These are phyloP conservation scores for Ascocoryne sarcoides DNA, from an alignment of 2,329 filamentous ascomycete genomes.

Conservation along the genomic window DNA sequence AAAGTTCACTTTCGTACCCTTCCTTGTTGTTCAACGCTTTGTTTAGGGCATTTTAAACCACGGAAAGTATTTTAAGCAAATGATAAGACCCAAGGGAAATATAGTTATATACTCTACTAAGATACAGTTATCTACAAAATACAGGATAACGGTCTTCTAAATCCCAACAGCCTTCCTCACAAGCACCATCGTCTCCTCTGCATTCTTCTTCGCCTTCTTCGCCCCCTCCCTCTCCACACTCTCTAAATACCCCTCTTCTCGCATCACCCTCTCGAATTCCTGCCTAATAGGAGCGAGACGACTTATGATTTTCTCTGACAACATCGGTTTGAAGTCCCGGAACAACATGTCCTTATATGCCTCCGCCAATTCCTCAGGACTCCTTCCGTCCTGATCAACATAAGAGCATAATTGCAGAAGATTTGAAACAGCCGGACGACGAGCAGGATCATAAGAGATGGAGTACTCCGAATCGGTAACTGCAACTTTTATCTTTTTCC, in stretches of 20 bases:
- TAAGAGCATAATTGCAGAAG: slow-evolving; percentile 72
- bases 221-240: slow-evolving; percentile 50
- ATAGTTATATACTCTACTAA: too few species aligned
- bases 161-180: slow-evolving; percentile 37
- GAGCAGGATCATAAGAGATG: slow-evolving; percentile 63
- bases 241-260: slow-evolving; percentile 42
- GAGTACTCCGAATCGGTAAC: slow-evolving; percentile 62
- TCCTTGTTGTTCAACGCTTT: too few species aligned
- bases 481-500: slow-evolving; percentile 60
- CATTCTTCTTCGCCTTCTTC: slow-evolving; percentile 51
- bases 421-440: slow-evolving; percentile 78
- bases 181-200: slow-evolving; percentile 39
- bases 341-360: slow-evolving; percentile 38
- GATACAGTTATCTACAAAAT: too few species aligned
- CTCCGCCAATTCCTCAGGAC: slow-evolving; percentile 33
- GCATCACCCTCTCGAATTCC: slow-evolving; percentile 45
- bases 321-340: slow-evolving; percentile 53
- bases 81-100: too few species aligned
- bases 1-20: too few species aligned
- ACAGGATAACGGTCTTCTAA: too few species aligned
- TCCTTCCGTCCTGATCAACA: slow-evolving; percentile 42
- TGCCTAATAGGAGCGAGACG: slow-evolving; percentile 47
- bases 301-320: slow-evolving; percentile 47
- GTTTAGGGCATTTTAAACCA: too few species aligned
- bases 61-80: too few species aligned